These are phyloP conservation scores for Fabrea salina DNA, from an alignment of 169 alveolate genomes.

Conservation along the genomic window DNA sequence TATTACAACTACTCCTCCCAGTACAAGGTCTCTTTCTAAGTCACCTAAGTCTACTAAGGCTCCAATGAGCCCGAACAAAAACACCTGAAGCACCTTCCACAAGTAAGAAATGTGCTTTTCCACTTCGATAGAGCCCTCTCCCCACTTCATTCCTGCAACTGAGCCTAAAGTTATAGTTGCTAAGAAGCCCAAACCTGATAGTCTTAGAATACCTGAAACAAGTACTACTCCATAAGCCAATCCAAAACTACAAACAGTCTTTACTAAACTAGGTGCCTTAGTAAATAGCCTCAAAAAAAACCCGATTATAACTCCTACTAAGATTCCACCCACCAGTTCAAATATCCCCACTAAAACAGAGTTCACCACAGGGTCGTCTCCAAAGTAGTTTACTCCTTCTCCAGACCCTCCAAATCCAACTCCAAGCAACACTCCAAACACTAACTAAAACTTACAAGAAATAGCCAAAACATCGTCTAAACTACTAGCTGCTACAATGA, in stretches of 20 bases:
- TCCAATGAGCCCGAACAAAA: constrained; percentile 58
- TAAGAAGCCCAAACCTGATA: constrained; percentile 3
- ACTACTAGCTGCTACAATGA: constrained; percentile 53
- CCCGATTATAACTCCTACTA: background rate
- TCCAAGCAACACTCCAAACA: constrained; percentile 29
- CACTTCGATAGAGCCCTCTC: constrained; percentile 24
- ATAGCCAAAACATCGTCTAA: constrained; percentile 54
- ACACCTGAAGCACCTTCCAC: constrained; percentile 34
- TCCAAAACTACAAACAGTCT: background rate
- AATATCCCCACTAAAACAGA: background rate
- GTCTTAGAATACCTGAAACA: background rate
- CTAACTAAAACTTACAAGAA: background rate
- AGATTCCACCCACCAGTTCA: background rate
- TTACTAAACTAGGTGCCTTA: background rate
- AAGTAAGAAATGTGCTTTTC: constrained; percentile 26
- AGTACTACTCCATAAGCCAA: background rate
- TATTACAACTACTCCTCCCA: background rate
- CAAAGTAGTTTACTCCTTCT: background rate
- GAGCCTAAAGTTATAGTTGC: background rate
- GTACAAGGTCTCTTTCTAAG: background rate
- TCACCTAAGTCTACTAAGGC: constrained; percentile 37
- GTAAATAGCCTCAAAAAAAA: background rate
- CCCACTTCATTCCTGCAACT: background rate
- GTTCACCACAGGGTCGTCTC: background rate
- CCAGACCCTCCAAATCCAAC: constrained; percentile 31